Conservation (phyloP, 768 basidiomycete species). For the Tubosaeta sp. region DNA sequence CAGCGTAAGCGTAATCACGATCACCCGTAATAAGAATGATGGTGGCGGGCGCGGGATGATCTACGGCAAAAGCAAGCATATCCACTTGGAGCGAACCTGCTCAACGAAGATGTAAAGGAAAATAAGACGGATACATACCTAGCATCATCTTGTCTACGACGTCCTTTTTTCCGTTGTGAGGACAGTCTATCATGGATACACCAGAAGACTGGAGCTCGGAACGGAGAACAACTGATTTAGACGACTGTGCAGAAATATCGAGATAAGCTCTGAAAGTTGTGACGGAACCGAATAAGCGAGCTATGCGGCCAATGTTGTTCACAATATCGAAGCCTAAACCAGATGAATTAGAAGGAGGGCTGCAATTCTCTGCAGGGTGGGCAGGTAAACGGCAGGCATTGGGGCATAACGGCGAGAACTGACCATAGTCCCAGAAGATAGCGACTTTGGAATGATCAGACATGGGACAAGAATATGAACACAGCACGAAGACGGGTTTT, state of each 20-base stretch:
- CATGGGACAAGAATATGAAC: conserved; percentile 26
- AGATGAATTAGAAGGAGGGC: conserved; percentile 26
- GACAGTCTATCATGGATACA: conserved; percentile 37
- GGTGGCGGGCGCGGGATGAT: conserved; percentile 50
- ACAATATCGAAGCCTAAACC: conserved; percentile 41
- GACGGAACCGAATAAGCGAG: conserved; percentile 44
- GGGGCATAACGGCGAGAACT: conserved; percentile 1
- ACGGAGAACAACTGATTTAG: conserved; percentile 32
- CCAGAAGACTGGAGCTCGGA: conserved; percentile 45
- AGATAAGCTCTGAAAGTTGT: conserved; percentile 53
- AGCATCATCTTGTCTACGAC: conserved; percentile 49
- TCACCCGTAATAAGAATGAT: conserved; percentile 64
- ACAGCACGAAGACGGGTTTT: conserved; percentile 13
- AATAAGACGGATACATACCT: conserved; percentile 22
- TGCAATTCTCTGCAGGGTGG: conserved; percentile 28
- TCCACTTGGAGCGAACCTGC: conserved; percentile 43
- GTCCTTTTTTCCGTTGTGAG: conserved; percentile 31
- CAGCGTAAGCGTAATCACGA: conserved; percentile 62
- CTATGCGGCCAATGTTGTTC: conserved; percentile 41
- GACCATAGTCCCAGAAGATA: conserved; percentile 39
- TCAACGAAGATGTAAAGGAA: not conserved
- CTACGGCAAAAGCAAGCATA: conserved; percentile 63
- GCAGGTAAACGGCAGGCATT: not conserved
- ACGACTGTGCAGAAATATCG: conserved; percentile 38
- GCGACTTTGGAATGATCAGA: conserved; percentile 36